Base-by-base conservation (phyloP, 116 monocot species). In the Trichopus zeylanicus region DNA sequence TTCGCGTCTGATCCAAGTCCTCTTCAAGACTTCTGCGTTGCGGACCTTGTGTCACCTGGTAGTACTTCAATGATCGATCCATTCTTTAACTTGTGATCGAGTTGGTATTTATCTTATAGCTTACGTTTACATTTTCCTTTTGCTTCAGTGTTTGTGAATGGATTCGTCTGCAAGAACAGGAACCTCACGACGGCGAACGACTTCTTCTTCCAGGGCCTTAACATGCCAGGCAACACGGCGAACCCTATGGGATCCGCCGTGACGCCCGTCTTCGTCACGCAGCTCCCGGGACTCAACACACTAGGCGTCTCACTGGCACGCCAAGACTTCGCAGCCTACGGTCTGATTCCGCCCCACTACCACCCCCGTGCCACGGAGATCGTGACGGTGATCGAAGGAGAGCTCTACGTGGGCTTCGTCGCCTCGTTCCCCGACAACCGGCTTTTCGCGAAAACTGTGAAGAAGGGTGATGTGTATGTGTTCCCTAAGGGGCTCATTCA, bases 291-390 rank as follows among this genome's bases (percentile, higher is more conserved):
- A 2, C 70, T 80, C 31, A 80, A 80, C 66, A 80, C 80, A 1
- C 75, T 80, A 3, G 80, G 81, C 46, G 64, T 81, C 23, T 72
- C 81, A 5, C 7, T 75, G 9, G 68, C 64, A 23, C 67, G 71
- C 21, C 5, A 75, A 5, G 81, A 81, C 56, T 76, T 57, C 56
- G 59, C 61, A 21, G 47, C 67, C 24, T 37, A 55, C 6, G 54
- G 65, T 7, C 29, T 65, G 3, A 65, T 31, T 29, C 54, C 54
- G 20, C 65, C 53, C 15, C 65, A 65, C 54, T 34, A 6, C 19
- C 65, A 65, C 38, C 65, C 65, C n/a, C 31, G 65, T 24, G 65
- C 54, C 3, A 55, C 54, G 6, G 55, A 65, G 25, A 65, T 65
- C 25, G 23, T 65, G 24, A 65, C 65, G 11, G 65, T 54, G 18